phyloP scores from a whole-genome alignment of 345 rosid genomes.

The Gossypium turneri region DNA sequence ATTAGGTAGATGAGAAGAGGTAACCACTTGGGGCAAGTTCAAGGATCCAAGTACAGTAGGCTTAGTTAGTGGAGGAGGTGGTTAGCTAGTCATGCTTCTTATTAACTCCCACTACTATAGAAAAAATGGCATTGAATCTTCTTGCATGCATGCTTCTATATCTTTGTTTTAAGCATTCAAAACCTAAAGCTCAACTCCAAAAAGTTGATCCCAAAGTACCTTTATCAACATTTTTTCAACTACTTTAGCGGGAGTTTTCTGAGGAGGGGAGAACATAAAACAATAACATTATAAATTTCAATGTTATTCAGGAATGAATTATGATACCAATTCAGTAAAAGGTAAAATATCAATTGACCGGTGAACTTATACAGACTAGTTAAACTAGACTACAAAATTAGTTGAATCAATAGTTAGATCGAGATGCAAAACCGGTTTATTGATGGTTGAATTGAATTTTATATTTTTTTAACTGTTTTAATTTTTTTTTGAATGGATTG shows the following conservation, averaged over 20 bases:
- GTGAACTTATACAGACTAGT: rapidly evolving
- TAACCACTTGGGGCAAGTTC: conserved; percentile 63
- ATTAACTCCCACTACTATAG: conserved; percentile 6
- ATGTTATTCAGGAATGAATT: too few relatives aligned
- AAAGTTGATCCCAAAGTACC: conserved; percentile 4
- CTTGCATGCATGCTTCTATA: not conserved
- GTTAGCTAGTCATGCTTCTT: conserved; percentile 16
- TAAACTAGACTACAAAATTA: too few relatives aligned
- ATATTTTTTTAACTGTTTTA: too few relatives aligned
- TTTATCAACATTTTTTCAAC: not conserved
- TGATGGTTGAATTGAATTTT: too few relatives aligned
- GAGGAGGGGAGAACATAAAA: not conserved
- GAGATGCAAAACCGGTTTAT: too few relatives aligned
- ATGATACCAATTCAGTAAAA: too few relatives aligned
- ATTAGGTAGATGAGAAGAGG: conserved; percentile 21
- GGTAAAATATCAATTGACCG: too few relatives aligned
- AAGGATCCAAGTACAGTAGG: conserved; percentile 45
- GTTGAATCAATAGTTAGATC: too few relatives aligned
- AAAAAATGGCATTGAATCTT: conserved; percentile 2
- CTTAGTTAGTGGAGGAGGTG: conserved; percentile 24
- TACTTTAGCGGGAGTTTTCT: not conserved
- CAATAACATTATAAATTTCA: not conserved
- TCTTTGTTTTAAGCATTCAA: not conserved
- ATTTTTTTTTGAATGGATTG: too few relatives aligned
- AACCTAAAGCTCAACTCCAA: not conserved